Conservation (phyloP, 352 stramenopile genomes). For the Phytopythium chamaehyphon region DNA sequence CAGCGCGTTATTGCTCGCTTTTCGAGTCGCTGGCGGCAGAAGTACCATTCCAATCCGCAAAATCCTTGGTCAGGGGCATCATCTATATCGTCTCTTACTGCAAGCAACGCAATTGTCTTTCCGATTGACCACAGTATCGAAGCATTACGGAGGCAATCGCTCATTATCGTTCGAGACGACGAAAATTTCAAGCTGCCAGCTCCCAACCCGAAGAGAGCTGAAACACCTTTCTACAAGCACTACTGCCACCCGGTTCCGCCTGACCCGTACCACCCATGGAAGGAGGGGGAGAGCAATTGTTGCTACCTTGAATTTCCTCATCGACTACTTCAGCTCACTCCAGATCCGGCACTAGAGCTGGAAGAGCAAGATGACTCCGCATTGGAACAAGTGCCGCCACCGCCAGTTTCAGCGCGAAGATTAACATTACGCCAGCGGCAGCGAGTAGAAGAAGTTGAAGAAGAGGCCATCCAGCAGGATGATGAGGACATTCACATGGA, state of each 20-base stretch:
- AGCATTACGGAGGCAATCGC: not conserved
- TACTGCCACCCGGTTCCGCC: conserved; percentile 4
- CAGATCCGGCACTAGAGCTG: not conserved
- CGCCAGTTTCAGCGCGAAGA: not conserved
- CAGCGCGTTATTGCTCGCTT: conserved; percentile 1
- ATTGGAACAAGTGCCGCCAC: no score
- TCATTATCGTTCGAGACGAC: conserved; percentile 3
- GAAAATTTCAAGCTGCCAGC: not conserved
- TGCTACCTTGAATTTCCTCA: not conserved
- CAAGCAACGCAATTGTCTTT: not conserved
- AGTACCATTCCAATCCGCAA: not conserved
- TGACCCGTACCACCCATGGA: conserved; percentile 3
- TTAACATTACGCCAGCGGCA: not conserved
- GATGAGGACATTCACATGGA: not conserved
- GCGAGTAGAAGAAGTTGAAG: not conserved
- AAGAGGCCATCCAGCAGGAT: conserved; percentile 1
- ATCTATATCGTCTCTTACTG: not conserved
- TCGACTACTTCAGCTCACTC: not conserved
- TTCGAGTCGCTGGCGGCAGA: not conserved
- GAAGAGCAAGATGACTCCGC: not conserved
- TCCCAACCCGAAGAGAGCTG: not conserved
- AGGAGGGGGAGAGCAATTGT: conserved; percentile 1
- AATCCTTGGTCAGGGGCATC: not conserved
- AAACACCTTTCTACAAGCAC: conserved; percentile 4
- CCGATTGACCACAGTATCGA: conserved; percentile 1